Percentiles rank a stretch among this genome's conserved stretches.
phyloP scores from a whole-genome alignment of 192 early-diverging fungal genomes.

The Backusella morwellensis region DNA sequence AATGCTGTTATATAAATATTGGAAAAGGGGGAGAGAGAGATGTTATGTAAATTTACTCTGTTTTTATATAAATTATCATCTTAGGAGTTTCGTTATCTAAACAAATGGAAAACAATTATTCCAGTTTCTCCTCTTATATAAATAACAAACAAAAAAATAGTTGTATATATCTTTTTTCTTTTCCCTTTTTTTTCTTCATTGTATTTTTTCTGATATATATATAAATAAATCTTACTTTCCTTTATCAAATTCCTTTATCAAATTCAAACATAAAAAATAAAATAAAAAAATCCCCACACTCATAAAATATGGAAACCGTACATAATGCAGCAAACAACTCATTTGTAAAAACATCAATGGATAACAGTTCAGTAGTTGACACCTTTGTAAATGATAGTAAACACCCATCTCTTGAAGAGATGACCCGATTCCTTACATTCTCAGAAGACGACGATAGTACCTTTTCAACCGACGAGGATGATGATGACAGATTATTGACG shows the following conservation, averaged over 20 bases:
- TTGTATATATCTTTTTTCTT: neutral
- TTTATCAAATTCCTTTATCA: neutral
- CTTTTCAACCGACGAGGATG: conserved; percentile 5
- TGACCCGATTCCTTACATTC: neutral
- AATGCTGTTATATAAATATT: neutral
- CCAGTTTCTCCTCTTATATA: neutral
- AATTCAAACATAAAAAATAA: no score
- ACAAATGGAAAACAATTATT: neutral
- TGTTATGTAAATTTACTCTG: neutral
- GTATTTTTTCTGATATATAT: neutral
- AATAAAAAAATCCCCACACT: no score
- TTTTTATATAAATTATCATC: neutral
- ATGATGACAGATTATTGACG: conserved; percentile 8
- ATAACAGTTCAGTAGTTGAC: neutral
- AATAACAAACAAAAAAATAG: neutral
- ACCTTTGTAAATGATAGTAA: neutral
- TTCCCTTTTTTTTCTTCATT: neutral
- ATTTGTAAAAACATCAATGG: conserved; percentile 1
- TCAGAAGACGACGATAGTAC: conserved; percentile 12
- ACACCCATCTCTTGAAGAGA: neutral
- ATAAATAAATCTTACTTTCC: neutral
- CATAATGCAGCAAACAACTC: neutral
- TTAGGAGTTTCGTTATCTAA: neutral
- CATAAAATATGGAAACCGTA: neutral
- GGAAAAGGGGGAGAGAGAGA: neutral